Evolutionary conservation across 208 protist species (phyloP), one percentile per base, ranked within the genome.

Genomic region (Trypanosoma scelopori): DNA sequence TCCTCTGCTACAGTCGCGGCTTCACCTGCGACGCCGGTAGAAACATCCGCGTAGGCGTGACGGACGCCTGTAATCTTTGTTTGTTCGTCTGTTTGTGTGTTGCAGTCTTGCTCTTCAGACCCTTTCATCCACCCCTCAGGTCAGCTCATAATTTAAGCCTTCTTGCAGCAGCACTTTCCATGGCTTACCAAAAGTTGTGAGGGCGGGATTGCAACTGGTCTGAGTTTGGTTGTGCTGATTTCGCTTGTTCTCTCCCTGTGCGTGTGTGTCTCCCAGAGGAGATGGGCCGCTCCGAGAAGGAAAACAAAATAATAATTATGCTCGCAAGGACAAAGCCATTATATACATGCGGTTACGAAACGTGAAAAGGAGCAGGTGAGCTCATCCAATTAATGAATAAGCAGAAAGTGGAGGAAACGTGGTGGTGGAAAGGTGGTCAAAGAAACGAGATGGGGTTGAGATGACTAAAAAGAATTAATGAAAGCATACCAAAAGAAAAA

Each of bases 251-350:
- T 25, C 37, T 37, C 13, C 39, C 0, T 35, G 41, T 66, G 35
- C 22, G 11, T 46, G 30, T 64, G 30, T 39, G 23, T 53, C 16
- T 30, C 4, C 32, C 3, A 9, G 9, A 9, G 32, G 9, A 37
- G 3, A 9, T 3, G 9, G 32, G 32, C 32, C 32, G 9, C 3
- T 37, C 32, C 32, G 9, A 3, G 1, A 30, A 59, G 15, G 5
- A 60, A 60, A 50, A 12, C 28, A 28, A 18, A 60, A 45, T 20
- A 48, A 48, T 15, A 60, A 45, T n/a, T n/a, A n/a, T n/a, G 48
- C 4, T 30, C 9, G 4, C 48, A 52, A 22, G 28, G 32, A 11
- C 20, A 56, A 16, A 41, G 4, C 16, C 7, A 30, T 28, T 43
- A 16, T 43, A 16, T 42, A 25, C 39, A 15, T 59, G 55, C 39